Evolutionary conservation across 1,139 yeast genomes (phyloP), one percentile per base, ranked within the genome.

Genomic region (Diutina mesorugosa): DNA sequence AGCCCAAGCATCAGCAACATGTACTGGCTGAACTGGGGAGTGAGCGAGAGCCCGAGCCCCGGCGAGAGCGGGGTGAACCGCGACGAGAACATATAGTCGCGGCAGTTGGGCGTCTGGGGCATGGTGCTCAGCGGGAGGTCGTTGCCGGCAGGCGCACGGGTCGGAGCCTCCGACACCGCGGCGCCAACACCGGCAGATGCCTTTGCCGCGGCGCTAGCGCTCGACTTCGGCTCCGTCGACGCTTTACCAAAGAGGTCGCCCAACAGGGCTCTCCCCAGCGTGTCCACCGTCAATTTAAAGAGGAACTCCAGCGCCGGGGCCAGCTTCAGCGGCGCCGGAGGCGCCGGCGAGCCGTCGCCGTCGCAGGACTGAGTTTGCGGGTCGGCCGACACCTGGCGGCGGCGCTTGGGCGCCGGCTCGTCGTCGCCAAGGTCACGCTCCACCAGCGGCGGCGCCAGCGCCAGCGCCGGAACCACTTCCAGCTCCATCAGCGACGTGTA

Each of bases 1-100:
- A 64, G 56, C 69, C 74, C 3, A 69, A 72, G 69, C 66, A 73
- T 69, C 35, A 75, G 69, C 62, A 72, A 69, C 77, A 75, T 74
- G 67, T 74, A 66, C 16, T 75, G 67, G 61, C 73, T 74, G 65
- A 75, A 72, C 59, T 72, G 78, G 2, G 80, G 79, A 14, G 79
- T 75, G 51, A 47, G 51, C 35, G 51, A 47, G 59, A 74, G 69
- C 61, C 72, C 74, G 61, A 69, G 70, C 12, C 67, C 63, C 57
- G 65, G 59, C 47, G n/a, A 18, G 8, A 28, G 16, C 26, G 51
- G 52, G 32, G 55, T 46, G 48, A 45, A 45, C 35, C 55, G 30
- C 41, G 47, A 6, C 47, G 47, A 6, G 45, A 38, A 54, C 35
- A 53, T 38, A 45, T 53, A 54, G 48, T 32, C 48, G 6, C 55